These are phyloP conservation scores for Pholiota microspora DNA, from an alignment of 768 basidiomycete species.

Conservation along the genomic window DNA sequence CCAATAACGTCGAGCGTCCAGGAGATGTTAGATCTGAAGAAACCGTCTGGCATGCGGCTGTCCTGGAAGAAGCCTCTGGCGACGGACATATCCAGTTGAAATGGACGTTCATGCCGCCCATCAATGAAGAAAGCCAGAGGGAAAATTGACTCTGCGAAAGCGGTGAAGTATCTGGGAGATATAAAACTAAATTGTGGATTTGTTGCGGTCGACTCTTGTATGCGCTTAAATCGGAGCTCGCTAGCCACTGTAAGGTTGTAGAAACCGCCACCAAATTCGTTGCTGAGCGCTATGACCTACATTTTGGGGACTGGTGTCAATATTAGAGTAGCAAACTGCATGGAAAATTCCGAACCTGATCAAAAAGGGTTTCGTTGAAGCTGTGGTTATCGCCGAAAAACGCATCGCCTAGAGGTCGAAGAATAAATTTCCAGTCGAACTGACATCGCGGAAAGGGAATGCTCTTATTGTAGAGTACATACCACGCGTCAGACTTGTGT, in stretches of 20 bases:
- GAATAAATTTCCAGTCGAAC: too few species aligned
- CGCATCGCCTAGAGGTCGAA: constrained; percentile 15
- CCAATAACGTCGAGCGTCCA: background rate
- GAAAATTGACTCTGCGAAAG: constrained; percentile 16
- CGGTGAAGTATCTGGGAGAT: constrained; percentile 22
- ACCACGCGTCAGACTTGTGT: constrained; percentile 13
- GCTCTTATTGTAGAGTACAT: too few species aligned
- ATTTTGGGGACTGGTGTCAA: too few species aligned
- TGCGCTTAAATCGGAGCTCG: constrained; percentile 19
- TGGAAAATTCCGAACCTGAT: constrained; percentile 13
- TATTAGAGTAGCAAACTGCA: too few species aligned
- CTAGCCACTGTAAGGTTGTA: constrained; percentile 21
- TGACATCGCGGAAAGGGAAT: too few species aligned
- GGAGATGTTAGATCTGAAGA: constrained; percentile 11
- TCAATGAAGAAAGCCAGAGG: constrained; percentile 21
- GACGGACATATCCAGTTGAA: constrained; percentile 11
- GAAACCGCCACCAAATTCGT: constrained; percentile 20
- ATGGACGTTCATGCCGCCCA: constrained; percentile 16
- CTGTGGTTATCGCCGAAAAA: constrained; percentile 24
- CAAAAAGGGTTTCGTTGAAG: constrained; percentile 21
- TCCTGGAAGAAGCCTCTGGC: constrained; percentile 23
- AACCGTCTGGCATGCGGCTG: constrained; percentile 18
- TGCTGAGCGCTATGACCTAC: constrained; percentile 19
- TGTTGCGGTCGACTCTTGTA: constrained; percentile 22
- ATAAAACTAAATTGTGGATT: constrained; percentile 22